phyloP scores from a whole-genome alignment of 257 asterid species.

The Vinca minor region DNA sequence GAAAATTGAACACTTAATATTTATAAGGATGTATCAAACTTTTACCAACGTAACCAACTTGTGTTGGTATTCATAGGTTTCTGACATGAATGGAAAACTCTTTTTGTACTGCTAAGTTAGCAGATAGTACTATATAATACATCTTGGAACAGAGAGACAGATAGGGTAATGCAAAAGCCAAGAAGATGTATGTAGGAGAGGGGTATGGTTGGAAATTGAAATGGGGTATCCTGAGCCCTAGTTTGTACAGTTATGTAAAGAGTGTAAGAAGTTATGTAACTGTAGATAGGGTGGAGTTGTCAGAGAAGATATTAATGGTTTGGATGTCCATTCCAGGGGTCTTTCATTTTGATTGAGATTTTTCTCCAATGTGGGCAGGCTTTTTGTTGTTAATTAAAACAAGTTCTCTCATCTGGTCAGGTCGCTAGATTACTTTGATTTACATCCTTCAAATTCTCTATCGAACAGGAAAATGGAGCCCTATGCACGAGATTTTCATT shows the following conservation, averaged over 20 bases:
- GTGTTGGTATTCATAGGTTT: too few relatives aligned
- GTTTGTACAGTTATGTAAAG: slow-evolving; percentile 18
- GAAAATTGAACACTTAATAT: too few relatives aligned
- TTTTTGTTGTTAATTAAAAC: too few relatives aligned
- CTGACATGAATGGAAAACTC: slow-evolving; percentile 22
- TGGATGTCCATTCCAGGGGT: slow-evolving; percentile 17
- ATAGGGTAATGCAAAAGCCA: slow-evolving; percentile 17
- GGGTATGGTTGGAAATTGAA: slow-evolving; percentile 29
- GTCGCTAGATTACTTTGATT: too few relatives aligned
- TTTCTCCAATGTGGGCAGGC: too few relatives aligned
- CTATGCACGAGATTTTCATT: too few relatives aligned
- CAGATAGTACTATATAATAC: slow-evolving; percentile 9
- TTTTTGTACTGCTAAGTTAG: slow-evolving; percentile 8
- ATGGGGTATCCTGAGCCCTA: slow-evolving; percentile 7
- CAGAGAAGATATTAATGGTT: slow-evolving; percentile 14
- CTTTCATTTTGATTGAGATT: slow-evolving; percentile 29
- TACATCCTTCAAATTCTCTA: too few relatives aligned
- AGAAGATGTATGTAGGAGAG: slow-evolving; percentile 8
- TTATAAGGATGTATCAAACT: too few relatives aligned
- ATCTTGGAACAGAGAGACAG: background rate
- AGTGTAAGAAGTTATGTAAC: slow-evolving; percentile 19
- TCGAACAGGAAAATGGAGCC: too few relatives aligned
- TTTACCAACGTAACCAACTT: too few relatives aligned
- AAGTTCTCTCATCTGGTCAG: too few relatives aligned
- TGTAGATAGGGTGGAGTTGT: slow-evolving; percentile 11